Evolutionary conservation across 2,329 filamentous ascomycete genomes (phyloP).

Genomic region (Myriangium duriaei): DNA sequence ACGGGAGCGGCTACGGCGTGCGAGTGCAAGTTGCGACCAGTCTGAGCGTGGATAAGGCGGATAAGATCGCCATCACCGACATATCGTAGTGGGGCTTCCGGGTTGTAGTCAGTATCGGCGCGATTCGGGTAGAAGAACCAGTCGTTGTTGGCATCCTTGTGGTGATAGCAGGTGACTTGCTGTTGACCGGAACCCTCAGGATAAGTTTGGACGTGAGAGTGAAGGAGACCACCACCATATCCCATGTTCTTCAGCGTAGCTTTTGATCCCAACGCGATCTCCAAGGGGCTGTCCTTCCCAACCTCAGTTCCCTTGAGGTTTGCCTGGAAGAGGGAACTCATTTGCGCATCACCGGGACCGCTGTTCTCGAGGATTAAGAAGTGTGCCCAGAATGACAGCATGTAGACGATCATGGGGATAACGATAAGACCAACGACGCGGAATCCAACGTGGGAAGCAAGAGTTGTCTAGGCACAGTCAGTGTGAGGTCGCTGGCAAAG

Average conservation of each 20-base stretch:
- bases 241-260: conserved; percentile 98
- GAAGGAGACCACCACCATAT: conserved; percentile 88
- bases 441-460: conserved; percentile 66
- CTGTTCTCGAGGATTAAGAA: conserved; percentile 88
- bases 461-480: conserved; percentile 35
- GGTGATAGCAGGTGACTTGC: conserved; percentile 97
- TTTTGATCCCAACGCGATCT: conserved; percentile 78
- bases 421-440: conserved; percentile 79
- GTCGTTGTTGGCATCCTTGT: conserved; percentile 99
- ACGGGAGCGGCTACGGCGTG: conserved; percentile 81
- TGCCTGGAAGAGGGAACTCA: conserved; percentile 98
- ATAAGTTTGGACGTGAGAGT: conserved; percentile 93
- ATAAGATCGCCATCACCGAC: conserved; percentile 67
- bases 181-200: conserved; percentile 89
- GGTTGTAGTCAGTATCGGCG: conserved; percentile 56
- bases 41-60: conserved; percentile 86
- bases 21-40: conserved; percentile 92
- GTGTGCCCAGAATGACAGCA: conserved; percentile 89
- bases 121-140: conserved; percentile 99
- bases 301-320: conserved; percentile 90
- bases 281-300: conserved; percentile 84
- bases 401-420: conserved; percentile 80
- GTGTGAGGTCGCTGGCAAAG: background rate
- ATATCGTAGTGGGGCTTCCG: conserved; percentile 56
- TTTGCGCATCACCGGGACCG: conserved; percentile 96